Evolutionary conservation across 2,329 filamentous ascomycete genomes (phyloP), one percentile per base, ranked within the genome.

Genomic region (Raffaelea albimanens): DNA sequence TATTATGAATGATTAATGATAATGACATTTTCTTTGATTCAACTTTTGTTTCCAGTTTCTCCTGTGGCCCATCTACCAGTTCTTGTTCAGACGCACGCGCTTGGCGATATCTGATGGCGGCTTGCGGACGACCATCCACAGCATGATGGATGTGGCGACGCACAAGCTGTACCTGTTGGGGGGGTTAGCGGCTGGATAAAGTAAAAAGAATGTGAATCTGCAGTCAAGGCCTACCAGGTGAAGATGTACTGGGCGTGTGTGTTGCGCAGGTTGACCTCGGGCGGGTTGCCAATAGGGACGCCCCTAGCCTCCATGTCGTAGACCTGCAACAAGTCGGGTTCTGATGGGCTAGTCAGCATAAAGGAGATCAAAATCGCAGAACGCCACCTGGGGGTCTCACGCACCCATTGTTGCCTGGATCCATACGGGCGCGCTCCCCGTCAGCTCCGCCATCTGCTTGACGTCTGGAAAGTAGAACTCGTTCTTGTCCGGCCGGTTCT

Each of bases 161-260:
- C 81, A 84, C 53, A 95, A 76, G 53, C 85, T 87, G 61, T 94
- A 96, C 89, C 89, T 95, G 56, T 29, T 40, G 10, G 43, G 33
- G 43, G 44, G 45, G 20, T 16, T 13, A 16, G 38, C 40, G 38
- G 14, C 16, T 16, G 43, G 31, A 47, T 23, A 40, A 43, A 9
- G 14, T 40, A 39, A 34, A 31, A 19, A 14, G 39, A 40, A n/a
- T n/a, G n/a, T n/a, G n/a, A n/a, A n/a, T n/a, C n/a, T n/a, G n/a
- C n/a, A n/a, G n/a, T n/a, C n/a, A n/a, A n/a, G 38, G 67, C 82
- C 61, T 79, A 97, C 93, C 93, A 98, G 56, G 93, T 98, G 65
- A 96, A 93, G 57, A 98, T 98, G 67, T 98, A 98, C 72, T 97
- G 93, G 54, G 87, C 82, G 67, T 98, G 93, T 67, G 95, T 97